phyloP scores from a whole-genome alignment of 2,329 filamentous ascomycete species.

The Nothopassalora personata region DNA sequence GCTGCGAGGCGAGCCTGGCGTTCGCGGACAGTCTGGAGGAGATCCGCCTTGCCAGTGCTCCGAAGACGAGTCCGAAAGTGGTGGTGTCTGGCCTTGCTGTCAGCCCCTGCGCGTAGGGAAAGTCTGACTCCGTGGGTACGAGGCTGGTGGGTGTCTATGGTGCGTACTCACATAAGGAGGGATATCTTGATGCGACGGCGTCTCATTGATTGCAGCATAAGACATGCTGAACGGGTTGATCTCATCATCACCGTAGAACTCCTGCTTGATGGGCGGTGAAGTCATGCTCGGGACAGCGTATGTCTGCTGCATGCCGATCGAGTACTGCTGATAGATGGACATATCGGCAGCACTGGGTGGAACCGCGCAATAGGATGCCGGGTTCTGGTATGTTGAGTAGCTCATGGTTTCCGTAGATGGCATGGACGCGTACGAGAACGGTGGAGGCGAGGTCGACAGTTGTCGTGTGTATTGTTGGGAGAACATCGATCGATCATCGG shows the following conservation, averaged over 20 bases:
- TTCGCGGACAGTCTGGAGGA: constrained; percentile 46
- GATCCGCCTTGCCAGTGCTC: constrained; percentile 54
- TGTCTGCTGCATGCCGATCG: constrained; percentile 38
- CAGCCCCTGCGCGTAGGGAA: constrained; percentile 26
- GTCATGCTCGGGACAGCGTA: constrained; percentile 38
- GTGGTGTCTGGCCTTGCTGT: constrained; percentile 58
- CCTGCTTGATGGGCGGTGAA: constrained; percentile 58
- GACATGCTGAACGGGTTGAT: constrained; percentile 61
- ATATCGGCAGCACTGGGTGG: constrained; percentile 44
- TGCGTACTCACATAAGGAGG: constrained; percentile 61
- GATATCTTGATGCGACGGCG: constrained; percentile 57
- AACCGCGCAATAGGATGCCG: constrained; percentile 12
- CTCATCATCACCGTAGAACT: constrained; percentile 56
- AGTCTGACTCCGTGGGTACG: constrained; percentile 14
- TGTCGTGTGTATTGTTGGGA: constrained; percentile 61
- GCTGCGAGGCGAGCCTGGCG: constrained; percentile 67
- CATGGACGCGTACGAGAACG: constrained; percentile 63
- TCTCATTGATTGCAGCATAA: constrained; percentile 54
- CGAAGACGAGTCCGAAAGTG: constrained; percentile 65
- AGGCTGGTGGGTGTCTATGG: constrained; percentile 17
- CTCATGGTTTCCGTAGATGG: constrained; percentile 57
- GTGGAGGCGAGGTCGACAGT: constrained; percentile 65
- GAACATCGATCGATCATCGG: constrained; percentile 62
- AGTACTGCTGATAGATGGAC: constrained; percentile 52
- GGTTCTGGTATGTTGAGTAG: constrained; percentile 37